A percentile compares a stretch with the other conserved stretches of the same genome.
phyloP scores from a whole-genome alignment of 805 yeast species.

The Cyberlindnera samutprakarnensis region DNA sequence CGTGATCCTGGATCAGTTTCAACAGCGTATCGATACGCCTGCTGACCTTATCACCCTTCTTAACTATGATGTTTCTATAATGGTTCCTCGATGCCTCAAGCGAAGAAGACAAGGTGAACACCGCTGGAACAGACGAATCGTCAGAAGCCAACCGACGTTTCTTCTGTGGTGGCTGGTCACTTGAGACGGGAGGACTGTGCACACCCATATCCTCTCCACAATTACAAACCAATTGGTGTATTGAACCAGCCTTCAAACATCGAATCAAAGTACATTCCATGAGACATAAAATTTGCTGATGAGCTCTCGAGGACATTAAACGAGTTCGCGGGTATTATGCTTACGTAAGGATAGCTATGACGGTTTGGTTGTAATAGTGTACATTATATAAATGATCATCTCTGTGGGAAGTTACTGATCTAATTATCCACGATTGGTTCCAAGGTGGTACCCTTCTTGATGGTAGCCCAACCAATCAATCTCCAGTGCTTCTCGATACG shows the following conservation, averaged over 20 bases:
- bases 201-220: too few relatives aligned
- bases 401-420: too few relatives aligned
- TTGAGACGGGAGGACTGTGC: slow-evolving; percentile 3
- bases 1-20: neutral
- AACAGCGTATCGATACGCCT: slow-evolving; percentile 11
- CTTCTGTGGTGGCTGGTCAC: slow-evolving; percentile 10
- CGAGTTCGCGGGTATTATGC: slow-evolving; percentile 1
- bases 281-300: neutral
- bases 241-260: neutral
- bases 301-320: too few relatives aligned
- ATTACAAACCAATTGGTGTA: too few relatives aligned
- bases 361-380: too few relatives aligned
- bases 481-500: slow-evolving; percentile 99
- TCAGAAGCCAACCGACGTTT: slow-evolving; percentile 6
- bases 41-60: slow-evolving; percentile 18
- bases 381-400: too few relatives aligned
- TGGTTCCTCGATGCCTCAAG: neutral
- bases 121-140: neutral
- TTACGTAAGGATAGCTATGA: too few relatives aligned
- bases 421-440: slow-evolving; percentile 40
- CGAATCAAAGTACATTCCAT: neutral
- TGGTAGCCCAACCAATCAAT: slow-evolving; percentile 99
- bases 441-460: slow-evolving; percentile 85
- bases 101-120: neutral
- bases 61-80: slow-evolving; percentile 3